These are phyloP conservation scores for Catunica adiposa DNA, from an alignment of 2,329 filamentous ascomycete genomes.

Conservation along the genomic window DNA sequence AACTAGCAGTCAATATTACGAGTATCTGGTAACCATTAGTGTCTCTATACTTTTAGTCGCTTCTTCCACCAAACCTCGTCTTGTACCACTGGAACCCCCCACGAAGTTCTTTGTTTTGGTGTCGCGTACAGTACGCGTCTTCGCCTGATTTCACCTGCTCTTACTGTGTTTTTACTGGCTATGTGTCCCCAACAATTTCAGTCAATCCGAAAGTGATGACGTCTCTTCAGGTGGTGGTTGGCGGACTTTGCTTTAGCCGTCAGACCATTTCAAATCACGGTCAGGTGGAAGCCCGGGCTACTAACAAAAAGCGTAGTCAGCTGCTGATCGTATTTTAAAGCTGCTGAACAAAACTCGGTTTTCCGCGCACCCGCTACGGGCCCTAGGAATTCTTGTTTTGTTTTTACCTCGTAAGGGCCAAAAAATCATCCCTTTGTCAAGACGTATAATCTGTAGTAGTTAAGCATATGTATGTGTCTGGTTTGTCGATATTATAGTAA, in stretches of 20 bases:
- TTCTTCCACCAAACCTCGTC: neutral
- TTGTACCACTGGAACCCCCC: slow-evolving; percentile 8
- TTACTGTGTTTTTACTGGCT: slow-evolving; percentile 10
- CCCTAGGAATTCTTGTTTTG: neutral
- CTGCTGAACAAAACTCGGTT: neutral
- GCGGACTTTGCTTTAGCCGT: neutral
- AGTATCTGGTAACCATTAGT: no score
- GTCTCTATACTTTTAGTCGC: slow-evolving; percentile 7
- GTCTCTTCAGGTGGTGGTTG: neutral
- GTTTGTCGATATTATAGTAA: no score
- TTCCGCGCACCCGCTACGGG: neutral
- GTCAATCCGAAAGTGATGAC: neutral
- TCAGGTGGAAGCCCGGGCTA: neutral
- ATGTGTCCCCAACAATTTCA: neutral
- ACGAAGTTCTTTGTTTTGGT: slow-evolving; percentile 6
- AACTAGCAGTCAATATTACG: slow-evolving; percentile 1
- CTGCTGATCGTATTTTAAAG: neutral
- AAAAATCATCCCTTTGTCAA: neutral
- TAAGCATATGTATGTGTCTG: no score
- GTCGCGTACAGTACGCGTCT: slow-evolving; percentile 10
- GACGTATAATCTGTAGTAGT: neutral
- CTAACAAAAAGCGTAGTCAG: no score
- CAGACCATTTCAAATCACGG: neutral
- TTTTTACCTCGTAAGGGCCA: neutral
- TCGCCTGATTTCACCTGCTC: slow-evolving; percentile 3